A percentile compares a stretch with the other conserved stretches of the same genome.
Evolutionary conservation across 2,329 filamentous ascomycete genomes (phyloP).

Genomic region (Penicillium sp.): DNA sequence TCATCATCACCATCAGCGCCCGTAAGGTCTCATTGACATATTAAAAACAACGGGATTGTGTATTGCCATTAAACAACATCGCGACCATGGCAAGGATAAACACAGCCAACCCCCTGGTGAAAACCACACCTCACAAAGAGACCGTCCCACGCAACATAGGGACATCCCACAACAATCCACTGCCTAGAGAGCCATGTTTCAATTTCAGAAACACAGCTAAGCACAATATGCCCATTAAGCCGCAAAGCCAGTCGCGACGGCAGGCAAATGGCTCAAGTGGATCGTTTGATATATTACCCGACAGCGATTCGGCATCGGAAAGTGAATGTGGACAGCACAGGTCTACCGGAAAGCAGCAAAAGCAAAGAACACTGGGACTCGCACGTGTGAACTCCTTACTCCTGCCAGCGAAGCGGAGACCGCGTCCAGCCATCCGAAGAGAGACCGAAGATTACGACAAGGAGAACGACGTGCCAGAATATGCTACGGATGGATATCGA

Average conservation of each 20-base stretch:
- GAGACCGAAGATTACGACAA: slow-evolving; percentile 36
- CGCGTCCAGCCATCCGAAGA: slow-evolving; percentile 25
- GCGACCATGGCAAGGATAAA: slow-evolving; percentile 32
- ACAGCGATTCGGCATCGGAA: slow-evolving; percentile 25
- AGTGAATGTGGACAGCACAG: slow-evolving; percentile 12
- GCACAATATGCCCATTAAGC: neutral
- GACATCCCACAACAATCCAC: neutral
- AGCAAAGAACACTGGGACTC: slow-evolving; percentile 30
- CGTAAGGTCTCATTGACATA: neutral
- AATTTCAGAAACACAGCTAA: slow-evolving; percentile 3
- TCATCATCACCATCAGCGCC: neutral
- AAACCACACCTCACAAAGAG: neutral
- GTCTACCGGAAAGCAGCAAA: slow-evolving; percentile 22
- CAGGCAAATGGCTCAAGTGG: slow-evolving; percentile 19
- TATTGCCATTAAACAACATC: neutral
- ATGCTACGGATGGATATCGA: slow-evolving; percentile 15
- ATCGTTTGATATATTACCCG: slow-evolving; percentile 35
- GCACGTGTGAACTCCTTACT: slow-evolving; percentile 38
- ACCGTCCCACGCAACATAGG: neutral
- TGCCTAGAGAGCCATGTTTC: slow-evolving; percentile 4
- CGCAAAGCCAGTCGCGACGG: slow-evolving; percentile 19
- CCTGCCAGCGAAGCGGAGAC: slow-evolving; percentile 28
- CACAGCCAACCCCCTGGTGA: slow-evolving; percentile 19
- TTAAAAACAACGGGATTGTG: neutral
- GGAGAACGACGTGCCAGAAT: slow-evolving; percentile 36